Evolutionary conservation across 139 green algal genomes (phyloP), one percentile per base, ranked within the genome.

Genomic region (Chlorella sp.): DNA sequence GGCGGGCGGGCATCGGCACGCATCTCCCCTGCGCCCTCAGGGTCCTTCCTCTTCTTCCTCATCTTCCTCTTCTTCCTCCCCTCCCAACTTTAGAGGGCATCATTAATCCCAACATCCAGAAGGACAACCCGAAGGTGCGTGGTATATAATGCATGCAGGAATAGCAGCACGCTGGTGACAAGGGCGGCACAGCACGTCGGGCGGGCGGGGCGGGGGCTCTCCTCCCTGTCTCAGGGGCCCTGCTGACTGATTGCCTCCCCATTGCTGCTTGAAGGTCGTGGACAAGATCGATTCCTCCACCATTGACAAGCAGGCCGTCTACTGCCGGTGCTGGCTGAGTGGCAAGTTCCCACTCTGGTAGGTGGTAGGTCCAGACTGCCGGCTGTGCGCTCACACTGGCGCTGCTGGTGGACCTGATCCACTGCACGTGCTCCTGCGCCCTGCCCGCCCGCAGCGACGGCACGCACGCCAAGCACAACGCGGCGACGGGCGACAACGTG

Each of bases 401-500:
- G 29, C 63, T 71, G 25, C 19, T 9, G 23, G 46, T 71, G 35
- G 11, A 67, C 14, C 14, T 67, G 29, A 40, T 23, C 14, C 29
- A 14, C 15, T 67, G 14, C 15, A 67, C 19, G 8, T 76, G 43
- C 66, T 84, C 43, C 9, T 73, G 43, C 27, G 27, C 25, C 23
- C 61, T 45, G 61, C 93, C 93, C 63, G 88, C 90, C 48, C 79
- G 87, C 50, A 93, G 90, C 76, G 66, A 93, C 64, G 90, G 88
- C 19, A 46, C 81, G 17, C 90, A 94, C 55, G 56, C 87, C 23
- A 88, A 87, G 80, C 83, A 91, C 68, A 94, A 94, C 82, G 85
- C 90, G 82, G 89, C 78, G 41, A 92, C 85, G 48, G 90, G 90
- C 29, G 90, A 94, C 87, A 94, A 94, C 71, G 87, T 94, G 5